Evolutionary conservation across 768 basidiomycete species (phyloP), one percentile per base, ranked within the genome.

Genomic region (Mycena haematopus): DNA sequence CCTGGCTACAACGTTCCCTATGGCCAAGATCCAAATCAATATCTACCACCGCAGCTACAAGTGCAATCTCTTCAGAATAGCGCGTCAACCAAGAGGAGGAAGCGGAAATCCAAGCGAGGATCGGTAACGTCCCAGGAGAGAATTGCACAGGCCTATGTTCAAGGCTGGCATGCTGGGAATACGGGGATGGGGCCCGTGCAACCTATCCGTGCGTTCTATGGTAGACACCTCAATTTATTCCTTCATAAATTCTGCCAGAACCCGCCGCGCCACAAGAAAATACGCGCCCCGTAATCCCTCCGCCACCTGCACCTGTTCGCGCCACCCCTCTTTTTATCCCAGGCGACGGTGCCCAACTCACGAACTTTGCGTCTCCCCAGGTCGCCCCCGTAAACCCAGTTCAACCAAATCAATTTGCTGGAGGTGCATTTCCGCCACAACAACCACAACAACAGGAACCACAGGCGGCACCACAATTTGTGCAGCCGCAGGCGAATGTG

Each of bases 31-130:
- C 62, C 66, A 0, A 53, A 56, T 27, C 40, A 40, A 0, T 67
- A 61, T 25, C 49, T 67, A n/a, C 66, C 66, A 4, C 59, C 66
- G 15, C 66, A 67, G 0, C 24, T 67, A 8, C 66, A 64, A 27
- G 40, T 44, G 3, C 52, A 58, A 13, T 35, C 22, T 22, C 8
- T 38, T 10, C 52, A 55, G 24, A 50, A 51, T n/a, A 35, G 49
- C 3, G 9, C 33, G 27, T 8, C 52, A 6, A 58, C 33, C 17
- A 60, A 63, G 36, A 52, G 63, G 27, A 67, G 47, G 22, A 67
- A 52, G 21, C 36, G 49, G 15, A 67, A 63, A 33, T 59, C 56
- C 50, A 62, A 57, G 47, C 31, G 58, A 33, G 59, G 56, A 21
- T 58, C 59, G 13, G 54, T 52, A 25, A 50, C 55, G 7, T 56